A percentile compares a stretch with the other conserved stretches of the same genome.
phyloP scores from a whole-genome alignment of 306 rosid genomes.

The Corylus avellana region DNA sequence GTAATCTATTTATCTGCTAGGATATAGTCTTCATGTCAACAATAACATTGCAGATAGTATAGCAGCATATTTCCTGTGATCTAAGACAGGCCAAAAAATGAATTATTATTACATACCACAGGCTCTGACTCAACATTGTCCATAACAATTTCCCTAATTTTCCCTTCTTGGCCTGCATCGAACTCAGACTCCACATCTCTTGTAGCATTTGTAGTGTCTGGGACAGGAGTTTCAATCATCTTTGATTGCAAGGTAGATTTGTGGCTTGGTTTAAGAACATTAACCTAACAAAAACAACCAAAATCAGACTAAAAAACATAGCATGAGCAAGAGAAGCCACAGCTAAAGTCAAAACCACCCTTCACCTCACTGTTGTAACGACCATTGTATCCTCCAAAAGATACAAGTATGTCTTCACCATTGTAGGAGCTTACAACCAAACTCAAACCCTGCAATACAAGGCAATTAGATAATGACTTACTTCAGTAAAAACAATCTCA shows the following conservation, averaged over 20 bases:
- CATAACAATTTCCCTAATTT: conserved; percentile 74
- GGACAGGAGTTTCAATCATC: conserved; percentile 54
- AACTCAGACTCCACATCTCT: conserved; percentile 72
- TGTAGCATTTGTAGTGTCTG: conserved; percentile 70
- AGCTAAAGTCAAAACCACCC: conserved; percentile 16
- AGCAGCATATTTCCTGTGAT: background rate
- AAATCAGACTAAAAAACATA: conserved; percentile 22
- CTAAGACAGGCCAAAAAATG: conserved; percentile 27
- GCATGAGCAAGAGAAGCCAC: conserved; percentile 18
- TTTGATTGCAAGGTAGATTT: conserved; percentile 82
- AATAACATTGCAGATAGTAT: conserved; percentile 1
- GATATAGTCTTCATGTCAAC: background rate
- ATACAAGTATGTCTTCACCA: conserved; percentile 79
- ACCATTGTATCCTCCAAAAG: conserved; percentile 95
- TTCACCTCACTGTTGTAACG: conserved; percentile 86
- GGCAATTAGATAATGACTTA: conserved; percentile 24
- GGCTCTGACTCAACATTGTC: conserved; percentile 61
- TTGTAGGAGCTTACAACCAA: conserved; percentile 68
- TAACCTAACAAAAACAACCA: conserved; percentile 53
- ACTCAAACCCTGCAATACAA: conserved; percentile 77
- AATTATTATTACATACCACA: conserved; percentile 43
- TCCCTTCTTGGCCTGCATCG: conserved; percentile 72
- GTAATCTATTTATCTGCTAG: background rate
- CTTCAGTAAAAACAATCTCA: conserved; percentile 18
- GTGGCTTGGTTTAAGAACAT: conserved; percentile 92